Conservation (phyloP, 2,329 filamentous ascomycete genomes). For the Capronia americana region DNA sequence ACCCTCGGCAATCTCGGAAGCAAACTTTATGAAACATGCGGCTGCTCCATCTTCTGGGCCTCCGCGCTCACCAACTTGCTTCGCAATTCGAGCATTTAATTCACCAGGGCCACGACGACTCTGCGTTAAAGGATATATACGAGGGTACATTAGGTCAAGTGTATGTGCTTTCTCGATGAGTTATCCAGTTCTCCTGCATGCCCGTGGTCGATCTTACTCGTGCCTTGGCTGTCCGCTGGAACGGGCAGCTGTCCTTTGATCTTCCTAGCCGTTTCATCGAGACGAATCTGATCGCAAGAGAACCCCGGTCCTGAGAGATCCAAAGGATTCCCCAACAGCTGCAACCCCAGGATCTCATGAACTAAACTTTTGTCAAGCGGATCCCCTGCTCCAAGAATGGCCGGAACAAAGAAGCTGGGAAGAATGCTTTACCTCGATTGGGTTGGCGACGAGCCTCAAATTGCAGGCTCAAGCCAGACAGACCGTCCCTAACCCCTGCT, state of each 20-base stretch:
- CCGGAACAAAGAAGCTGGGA: neutral
- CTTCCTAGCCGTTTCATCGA: neutral
- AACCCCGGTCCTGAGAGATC: neutral
- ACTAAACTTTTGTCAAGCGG: neutral
- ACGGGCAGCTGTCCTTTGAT: neutral
- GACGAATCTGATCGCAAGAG: neutral
- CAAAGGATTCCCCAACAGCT: neutral
- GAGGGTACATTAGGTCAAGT: neutral
- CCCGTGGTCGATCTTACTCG: neutral
- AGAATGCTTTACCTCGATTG: neutral
- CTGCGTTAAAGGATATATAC: neutral
- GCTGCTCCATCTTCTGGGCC: neutral
- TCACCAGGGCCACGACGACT: neutral
- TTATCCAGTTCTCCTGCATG: neutral
- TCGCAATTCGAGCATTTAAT: neutral
- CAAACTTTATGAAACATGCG: slow-evolving; percentile 1
- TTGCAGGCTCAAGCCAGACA: slow-evolving; percentile 5
- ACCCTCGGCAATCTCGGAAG: neutral
- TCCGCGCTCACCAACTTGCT: neutral
- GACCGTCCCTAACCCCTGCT: neutral
- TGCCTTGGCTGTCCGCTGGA: neutral
- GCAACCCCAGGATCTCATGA: neutral
- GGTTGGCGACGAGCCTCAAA: neutral
- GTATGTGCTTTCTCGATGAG: neutral
- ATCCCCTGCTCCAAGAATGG: neutral